phyloP scores from a whole-genome alignment of 2,329 filamentous ascomycete species.

The Claviceps sp. region DNA sequence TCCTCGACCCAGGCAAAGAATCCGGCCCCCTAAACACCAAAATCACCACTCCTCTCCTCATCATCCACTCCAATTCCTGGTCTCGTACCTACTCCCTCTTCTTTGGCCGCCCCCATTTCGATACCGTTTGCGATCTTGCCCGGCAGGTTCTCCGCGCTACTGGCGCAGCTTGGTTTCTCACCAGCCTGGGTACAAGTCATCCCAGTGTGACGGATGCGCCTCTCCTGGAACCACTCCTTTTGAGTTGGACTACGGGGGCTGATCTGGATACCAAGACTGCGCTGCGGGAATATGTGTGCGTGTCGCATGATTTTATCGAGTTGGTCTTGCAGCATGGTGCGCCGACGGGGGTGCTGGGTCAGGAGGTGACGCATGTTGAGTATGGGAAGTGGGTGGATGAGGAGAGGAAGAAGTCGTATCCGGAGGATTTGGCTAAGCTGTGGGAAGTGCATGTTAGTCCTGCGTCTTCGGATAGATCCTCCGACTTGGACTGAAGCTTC shows the following conservation, averaged over 20 bases:
- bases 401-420: slow-evolving; percentile 18
- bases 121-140: slow-evolving; percentile 45
- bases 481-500: not conserved
- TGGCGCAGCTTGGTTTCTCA: slow-evolving; percentile 39
- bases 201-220: slow-evolving; percentile 55
- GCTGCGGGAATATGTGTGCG: slow-evolving; percentile 45
- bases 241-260: slow-evolving; percentile 48
- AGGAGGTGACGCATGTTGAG: slow-evolving; percentile 31
- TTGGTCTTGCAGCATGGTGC: slow-evolving; percentile 27
- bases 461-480: not conserved
- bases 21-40: slow-evolving; percentile 48
- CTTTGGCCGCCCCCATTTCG: slow-evolving; percentile 51
- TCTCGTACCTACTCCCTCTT: slow-evolving; percentile 42
- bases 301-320: slow-evolving; percentile 42
- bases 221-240: slow-evolving; percentile 45
- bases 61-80: slow-evolving; percentile 55
- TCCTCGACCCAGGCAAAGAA: slow-evolving; percentile 53
- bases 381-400: slow-evolving; percentile 28
- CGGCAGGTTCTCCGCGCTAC: slow-evolving; percentile 28
- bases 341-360: slow-evolving; percentile 33
- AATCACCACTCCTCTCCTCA: slow-evolving; percentile 42
- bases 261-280: slow-evolving; percentile 43
- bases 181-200: slow-evolving; percentile 41
- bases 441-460: slow-evolving; percentile 31
- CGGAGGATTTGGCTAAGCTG: slow-evolving; percentile 20